Evolutionary conservation across 2,329 filamentous ascomycete species (phyloP), one percentile per base, ranked within the genome.

Genomic region (Colletotrichum cordylinicola): DNA sequence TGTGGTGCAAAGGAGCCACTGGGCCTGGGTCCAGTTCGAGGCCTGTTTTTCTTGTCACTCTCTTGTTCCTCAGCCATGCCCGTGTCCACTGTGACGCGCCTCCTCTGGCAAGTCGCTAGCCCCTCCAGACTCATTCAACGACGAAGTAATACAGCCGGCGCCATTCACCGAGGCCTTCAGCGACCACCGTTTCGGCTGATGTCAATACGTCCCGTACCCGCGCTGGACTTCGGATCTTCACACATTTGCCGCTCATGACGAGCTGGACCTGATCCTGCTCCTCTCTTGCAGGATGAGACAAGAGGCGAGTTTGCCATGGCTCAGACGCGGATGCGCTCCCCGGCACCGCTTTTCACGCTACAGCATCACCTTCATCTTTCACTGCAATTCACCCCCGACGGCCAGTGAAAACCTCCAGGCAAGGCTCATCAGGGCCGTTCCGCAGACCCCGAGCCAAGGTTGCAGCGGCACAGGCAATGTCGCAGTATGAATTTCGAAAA

Each of bases 71-170:
- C 61, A 67, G 37, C 58, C 65, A 58, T 60, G 43, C 56, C 21
- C 35, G 58, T 55, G 58, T 15, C 70, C 70, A 76, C 70, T 24
- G 55, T 76, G 74, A 76, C 70, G 64, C 70, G 64, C 48, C 58
- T 65, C 18, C 35, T 67, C 27, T 60, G 62, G 61, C 48, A 35
- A 56, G 24, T 66, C 43, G 65, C 72, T 55, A 64, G 24, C 64
- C 64, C 35, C 58, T 39, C 56, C 70, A 56, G 43, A 56, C 64
- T 55, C 29, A 29, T 43, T 60, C 48, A 33, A n/a, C 29, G 16
- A 15, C 16, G 33, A 24, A 60, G 43, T 18, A 18, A 61, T 12
- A 18, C 31, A 37, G 72, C 27, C 12, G 56, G 52, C 18, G 43
- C 27, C 27, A 55, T 48, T 43, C 16, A 48, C 43, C 12, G 65